Conservation (phyloP, 805 yeast genomes). For the Wickerhamomyces sydowiorum region DNA sequence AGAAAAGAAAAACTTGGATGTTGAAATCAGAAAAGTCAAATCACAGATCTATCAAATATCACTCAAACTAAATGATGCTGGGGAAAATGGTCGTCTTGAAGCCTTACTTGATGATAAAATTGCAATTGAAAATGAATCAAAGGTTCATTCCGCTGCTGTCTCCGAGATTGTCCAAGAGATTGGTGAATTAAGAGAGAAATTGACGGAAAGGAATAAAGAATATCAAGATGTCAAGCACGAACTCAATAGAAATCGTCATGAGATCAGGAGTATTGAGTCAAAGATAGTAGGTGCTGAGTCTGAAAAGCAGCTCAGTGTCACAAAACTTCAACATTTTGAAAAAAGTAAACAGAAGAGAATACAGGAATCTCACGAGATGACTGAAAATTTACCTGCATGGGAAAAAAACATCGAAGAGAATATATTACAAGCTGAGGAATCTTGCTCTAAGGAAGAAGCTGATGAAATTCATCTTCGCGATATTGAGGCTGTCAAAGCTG, state of each 20-base stretch:
- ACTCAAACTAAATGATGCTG: conserved; percentile 37
- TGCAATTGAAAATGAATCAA: not conserved
- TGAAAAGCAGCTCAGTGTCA: conserved; percentile 7
- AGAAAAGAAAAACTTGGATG: conserved; percentile 15
- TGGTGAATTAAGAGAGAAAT: conserved; percentile 12
- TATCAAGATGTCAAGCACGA: conserved; percentile 12
- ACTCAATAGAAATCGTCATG: conserved; percentile 21
- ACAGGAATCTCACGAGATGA: conserved; percentile 15
- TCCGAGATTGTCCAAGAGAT: conserved; percentile 18
- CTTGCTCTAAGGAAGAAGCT: conserved; percentile 45
- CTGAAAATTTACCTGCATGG: conserved; percentile 15
- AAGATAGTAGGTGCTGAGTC: conserved; percentile 6
- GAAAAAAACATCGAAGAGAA: conserved; percentile 8
- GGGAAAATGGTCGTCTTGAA: conserved; percentile 37
- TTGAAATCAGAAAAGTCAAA: conserved; percentile 12
- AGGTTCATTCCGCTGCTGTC: conserved; percentile 1
- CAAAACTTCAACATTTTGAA: conserved; percentile 10
- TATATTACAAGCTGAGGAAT: conserved; percentile 27
- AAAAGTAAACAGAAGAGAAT: conserved; percentile 13
- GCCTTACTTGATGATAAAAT: conserved; percentile 9
- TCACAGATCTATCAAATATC: conserved; percentile 28
- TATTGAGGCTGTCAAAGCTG: conserved; percentile 41
- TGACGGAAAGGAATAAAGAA: conserved; percentile 13
- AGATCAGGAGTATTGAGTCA: conserved; percentile 9
- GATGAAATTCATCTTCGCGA: conserved; percentile 33